These are phyloP conservation scores for Debaryomyces singareniensis DNA, from an alignment of 1,139 yeast species.

Conservation along the genomic window DNA sequence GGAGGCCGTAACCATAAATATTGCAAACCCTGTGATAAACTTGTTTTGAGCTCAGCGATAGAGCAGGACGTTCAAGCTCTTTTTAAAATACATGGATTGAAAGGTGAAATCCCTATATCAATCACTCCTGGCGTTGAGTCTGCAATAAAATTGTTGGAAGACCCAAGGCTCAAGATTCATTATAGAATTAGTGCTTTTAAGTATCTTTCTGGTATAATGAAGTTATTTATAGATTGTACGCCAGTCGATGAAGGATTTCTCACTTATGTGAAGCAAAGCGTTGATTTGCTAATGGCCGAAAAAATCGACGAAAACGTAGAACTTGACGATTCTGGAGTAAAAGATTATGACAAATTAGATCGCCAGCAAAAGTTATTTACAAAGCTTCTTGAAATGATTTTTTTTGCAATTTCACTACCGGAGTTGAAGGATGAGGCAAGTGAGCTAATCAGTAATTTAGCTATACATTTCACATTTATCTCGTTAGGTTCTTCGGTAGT, in stretches of 20 bases:
- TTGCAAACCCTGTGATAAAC: slow-evolving; percentile 64
- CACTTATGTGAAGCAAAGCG: slow-evolving; percentile 35
- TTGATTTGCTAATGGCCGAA: slow-evolving; percentile 43
- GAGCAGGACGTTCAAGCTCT: slow-evolving; percentile 67
- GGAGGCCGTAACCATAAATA: slow-evolving; percentile 94
- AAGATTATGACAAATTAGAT: slow-evolving; percentile 44
- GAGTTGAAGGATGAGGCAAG: slow-evolving; percentile 70
- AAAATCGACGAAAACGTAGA: slow-evolving; percentile 28
- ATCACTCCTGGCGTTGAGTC: slow-evolving; percentile 79
- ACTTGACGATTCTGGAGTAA: slow-evolving; percentile 37
- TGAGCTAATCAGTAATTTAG: slow-evolving; percentile 53
- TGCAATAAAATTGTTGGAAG: slow-evolving; percentile 64
- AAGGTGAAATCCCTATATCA: slow-evolving; percentile 57
- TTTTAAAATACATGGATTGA: slow-evolving; percentile 66
- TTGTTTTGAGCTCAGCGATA: slow-evolving; percentile 50
- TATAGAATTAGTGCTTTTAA: slow-evolving; percentile 74
- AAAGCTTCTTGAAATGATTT: slow-evolving; percentile 61
- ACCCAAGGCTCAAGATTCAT: slow-evolving; percentile 56
- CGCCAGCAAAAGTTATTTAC: slow-evolving; percentile 57
- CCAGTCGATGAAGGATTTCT: slow-evolving; percentile 56
- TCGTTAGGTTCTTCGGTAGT: slow-evolving; percentile 70
- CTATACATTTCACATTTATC: slow-evolving; percentile 73
- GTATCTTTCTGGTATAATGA: slow-evolving; percentile 60
- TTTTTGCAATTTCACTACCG: slow-evolving; percentile 68
- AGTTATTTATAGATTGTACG: slow-evolving; percentile 62